These are phyloP conservation scores for Neonectria sp. DNA, from an alignment of 2,329 filamentous ascomycete species.

Conservation along the genomic window DNA sequence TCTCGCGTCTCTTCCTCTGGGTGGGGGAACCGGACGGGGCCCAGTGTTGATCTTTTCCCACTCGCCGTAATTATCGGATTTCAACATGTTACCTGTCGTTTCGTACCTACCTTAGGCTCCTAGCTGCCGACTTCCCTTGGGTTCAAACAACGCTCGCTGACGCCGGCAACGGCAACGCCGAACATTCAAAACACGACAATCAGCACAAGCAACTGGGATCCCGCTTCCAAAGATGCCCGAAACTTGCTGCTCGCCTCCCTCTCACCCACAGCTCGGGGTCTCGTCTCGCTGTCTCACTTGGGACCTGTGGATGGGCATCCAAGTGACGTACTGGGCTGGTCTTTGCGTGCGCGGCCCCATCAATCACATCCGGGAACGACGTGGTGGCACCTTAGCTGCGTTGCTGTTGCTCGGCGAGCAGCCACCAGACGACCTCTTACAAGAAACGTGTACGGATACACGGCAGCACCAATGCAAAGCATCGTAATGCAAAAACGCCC, in stretches of 20 bases:
- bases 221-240: neutral
- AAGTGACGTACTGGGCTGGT: constrained; percentile 22
- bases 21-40: neutral
- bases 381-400: constrained; percentile 26
- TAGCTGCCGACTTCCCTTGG: neutral
- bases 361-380: constrained; percentile 22
- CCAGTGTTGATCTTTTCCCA: constrained; percentile 2
- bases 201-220: neutral
- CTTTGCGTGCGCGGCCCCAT: constrained; percentile 24
- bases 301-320: constrained; percentile 6
- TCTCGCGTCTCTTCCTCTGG: neutral
- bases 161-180: neutral
- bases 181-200: neutral
- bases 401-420: constrained; percentile 1
- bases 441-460: constrained; percentile 27
- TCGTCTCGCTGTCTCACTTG: constrained; percentile 9
- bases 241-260: neutral
- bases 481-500: constrained; percentile 17
- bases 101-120: neutral
- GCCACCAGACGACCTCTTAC: constrained; percentile 24
- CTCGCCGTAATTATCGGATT: constrained; percentile 3
- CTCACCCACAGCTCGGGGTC: neutral
- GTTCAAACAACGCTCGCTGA: neutral
- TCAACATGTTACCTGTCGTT: constrained; percentile 12
- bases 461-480: constrained; percentile 25